Conservation (phyloP, 257 asterid genomes). For the Solanum chaucha region DNA sequence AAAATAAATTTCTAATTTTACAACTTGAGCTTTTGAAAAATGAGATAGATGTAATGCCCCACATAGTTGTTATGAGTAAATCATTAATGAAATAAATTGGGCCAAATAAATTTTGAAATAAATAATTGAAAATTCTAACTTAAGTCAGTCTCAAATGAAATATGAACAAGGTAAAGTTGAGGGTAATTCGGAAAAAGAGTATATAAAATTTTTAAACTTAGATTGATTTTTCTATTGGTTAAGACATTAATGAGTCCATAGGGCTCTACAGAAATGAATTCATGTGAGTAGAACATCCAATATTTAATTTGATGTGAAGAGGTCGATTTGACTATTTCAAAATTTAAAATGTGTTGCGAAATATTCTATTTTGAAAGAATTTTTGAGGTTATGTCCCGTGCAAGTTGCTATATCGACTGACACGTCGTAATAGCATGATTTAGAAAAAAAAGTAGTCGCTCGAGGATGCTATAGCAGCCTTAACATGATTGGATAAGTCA, state of each 20-base stretch:
- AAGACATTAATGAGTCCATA: background rate
- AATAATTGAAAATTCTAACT: too few species aligned
- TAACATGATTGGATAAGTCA: background rate
- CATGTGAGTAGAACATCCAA: background rate
- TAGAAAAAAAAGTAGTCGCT: too few species aligned
- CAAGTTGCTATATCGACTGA: too few species aligned
- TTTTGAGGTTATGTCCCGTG: background rate
- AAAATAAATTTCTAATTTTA: too few species aligned
- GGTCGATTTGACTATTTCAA: background rate
- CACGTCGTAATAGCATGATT: too few species aligned
- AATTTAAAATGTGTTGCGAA: background rate
- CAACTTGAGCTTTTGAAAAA: background rate
- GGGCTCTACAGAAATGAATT: too few species aligned
- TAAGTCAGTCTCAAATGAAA: background rate
- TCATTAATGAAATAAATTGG: background rate
- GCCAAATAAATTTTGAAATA: too few species aligned
- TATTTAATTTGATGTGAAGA: background rate
- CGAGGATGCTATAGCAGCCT: background rate
- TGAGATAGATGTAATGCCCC: background rate
- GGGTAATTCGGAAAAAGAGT: background rate
- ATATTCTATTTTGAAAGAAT: background rate
- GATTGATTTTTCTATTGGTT: too few species aligned
- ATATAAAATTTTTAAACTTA: background rate
- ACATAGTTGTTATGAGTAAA: background rate
- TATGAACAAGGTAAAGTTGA: too few species aligned